These are phyloP conservation scores for Aspergillus steynii DNA, from an alignment of 495 filamentous ascomycete species.

Conservation along the genomic window DNA sequence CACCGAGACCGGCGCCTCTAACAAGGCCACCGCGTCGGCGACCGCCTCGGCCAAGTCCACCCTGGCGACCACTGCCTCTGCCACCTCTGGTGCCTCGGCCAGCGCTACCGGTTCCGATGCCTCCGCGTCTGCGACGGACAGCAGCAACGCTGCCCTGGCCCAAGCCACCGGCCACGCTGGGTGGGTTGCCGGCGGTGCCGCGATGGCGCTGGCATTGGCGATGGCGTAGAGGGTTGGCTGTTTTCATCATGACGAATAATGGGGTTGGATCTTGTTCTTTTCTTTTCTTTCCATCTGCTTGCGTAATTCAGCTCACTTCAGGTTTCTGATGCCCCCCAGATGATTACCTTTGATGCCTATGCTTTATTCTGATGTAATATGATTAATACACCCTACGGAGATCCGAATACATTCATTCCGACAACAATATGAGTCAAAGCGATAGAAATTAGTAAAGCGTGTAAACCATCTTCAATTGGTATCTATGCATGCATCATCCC, in stretches of 20 bases:
- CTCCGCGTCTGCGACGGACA: neutral
- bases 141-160: neutral
- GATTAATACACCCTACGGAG: too few species aligned
- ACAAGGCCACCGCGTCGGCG: conserved; percentile 5
- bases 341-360: neutral
- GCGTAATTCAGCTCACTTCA: neutral
- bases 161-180: neutral
- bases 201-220: neutral
- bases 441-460: too few species aligned
- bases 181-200: neutral
- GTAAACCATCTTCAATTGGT: neutral
- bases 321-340: neutral
- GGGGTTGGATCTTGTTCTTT: neutral
- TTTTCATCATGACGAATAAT: neutral
- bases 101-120: neutral
- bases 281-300: neutral
- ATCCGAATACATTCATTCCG: neutral
- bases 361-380: neutral
- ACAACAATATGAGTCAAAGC: neutral
- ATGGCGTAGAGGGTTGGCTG: neutral
- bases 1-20: conserved; percentile 16
- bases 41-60: conserved; percentile 12
- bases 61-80: neutral
- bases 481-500: neutral
- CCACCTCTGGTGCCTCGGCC: conserved; percentile 13